These are phyloP conservation scores for Brasilioporus rufonigricans DNA, from an alignment of 768 basidiomycete species.

Conservation along the genomic window DNA sequence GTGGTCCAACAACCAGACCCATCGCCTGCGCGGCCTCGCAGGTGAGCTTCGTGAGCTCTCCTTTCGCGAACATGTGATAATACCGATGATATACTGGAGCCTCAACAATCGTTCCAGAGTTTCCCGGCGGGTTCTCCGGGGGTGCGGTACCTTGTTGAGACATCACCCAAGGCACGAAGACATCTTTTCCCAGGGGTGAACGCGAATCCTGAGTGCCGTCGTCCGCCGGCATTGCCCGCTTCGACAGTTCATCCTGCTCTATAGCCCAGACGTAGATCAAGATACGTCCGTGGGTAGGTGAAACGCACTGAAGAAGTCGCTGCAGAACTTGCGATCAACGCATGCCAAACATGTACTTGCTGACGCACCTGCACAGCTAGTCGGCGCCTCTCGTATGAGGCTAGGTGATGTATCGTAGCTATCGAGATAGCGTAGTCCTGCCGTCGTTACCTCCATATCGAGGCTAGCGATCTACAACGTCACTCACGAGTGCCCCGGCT, in stretches of 20 bases:
- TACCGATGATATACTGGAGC: slow-evolving; percentile 74
- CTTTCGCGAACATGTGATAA: slow-evolving; percentile 91
- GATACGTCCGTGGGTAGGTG: slow-evolving; percentile 67
- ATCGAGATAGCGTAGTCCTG: slow-evolving; percentile 97
- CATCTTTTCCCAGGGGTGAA: slow-evolving; percentile 59
- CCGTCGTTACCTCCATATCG: slow-evolving; percentile 1
- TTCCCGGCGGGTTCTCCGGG: neutral
- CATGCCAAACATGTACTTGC: neutral
- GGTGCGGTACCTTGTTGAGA: slow-evolving; percentile 33
- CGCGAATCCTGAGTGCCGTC: neutral
- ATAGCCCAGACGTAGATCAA: slow-evolving; percentile 97
- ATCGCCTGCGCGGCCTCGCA: slow-evolving; percentile 58
- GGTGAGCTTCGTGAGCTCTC: slow-evolving; percentile 69
- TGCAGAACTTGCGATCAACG: slow-evolving; percentile 24
- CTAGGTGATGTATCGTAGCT: slow-evolving; percentile 95
- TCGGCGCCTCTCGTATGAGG: slow-evolving; percentile 71
- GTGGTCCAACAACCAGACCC: slow-evolving; percentile 49
- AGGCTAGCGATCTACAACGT: neutral
- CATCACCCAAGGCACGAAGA: slow-evolving; percentile 88
- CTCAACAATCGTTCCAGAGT: slow-evolving; percentile 3
- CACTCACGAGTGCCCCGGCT: slow-evolving; percentile 72
- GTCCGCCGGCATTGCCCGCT: slow-evolving; percentile 54
- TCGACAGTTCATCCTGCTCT: slow-evolving; percentile 86
- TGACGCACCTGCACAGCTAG: slow-evolving; percentile 66
- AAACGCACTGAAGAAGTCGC: slow-evolving; percentile 65